Base-by-base conservation (phyloP, 148 eudicot genomes). In the Beta vulgaris region DNA sequence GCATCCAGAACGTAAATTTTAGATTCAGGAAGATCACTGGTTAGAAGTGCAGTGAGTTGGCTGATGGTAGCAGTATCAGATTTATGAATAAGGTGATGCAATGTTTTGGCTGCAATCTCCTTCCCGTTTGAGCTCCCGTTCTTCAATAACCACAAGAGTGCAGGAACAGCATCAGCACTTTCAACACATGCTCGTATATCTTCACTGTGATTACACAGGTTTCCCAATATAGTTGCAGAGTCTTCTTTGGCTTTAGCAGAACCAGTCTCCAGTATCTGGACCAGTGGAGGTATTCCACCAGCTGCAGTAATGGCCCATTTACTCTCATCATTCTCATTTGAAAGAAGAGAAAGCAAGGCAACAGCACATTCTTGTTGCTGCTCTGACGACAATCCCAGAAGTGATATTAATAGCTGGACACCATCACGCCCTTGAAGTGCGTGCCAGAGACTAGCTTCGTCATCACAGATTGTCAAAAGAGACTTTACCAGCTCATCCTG, bases 221-320 rank as follows among this genome's bases (percentile, higher is more conserved):
- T 92, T 58, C 98, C 99, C 57, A 95, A 92, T 72, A 95, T 95
- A 36, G 85, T 87, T 77, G 99, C 99, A 34, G 99, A 86, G 78
- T 95, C 98, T 89, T 95, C 99, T 81, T 95, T 95, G 53, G 99
- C 99, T 88, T 91, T 95, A 37, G 87, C 88, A 49, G 99, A 92
- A 44, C 98, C 99, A 7, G 97, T 95, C 84, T 95, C 99, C n/a
- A 95, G 87, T 76, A 95, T 95, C 79, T 95, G 99, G 68, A 95
- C 99, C 76, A 95, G 91, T 57, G 99, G 99, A 70, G 99, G 99
- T 75, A 95, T 95, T 59, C 99, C 99, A 74, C 99, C 99, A 62
- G 99, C 99, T n/a, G 98, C 99, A 18, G 99, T 95, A 69, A 95
- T 91, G 58, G 99, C 98, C 99, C 99, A 95, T 84, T 95, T 95